Conservation (phyloP, 768 basidiomycete genomes). For the Lentinus brumalis region DNA sequence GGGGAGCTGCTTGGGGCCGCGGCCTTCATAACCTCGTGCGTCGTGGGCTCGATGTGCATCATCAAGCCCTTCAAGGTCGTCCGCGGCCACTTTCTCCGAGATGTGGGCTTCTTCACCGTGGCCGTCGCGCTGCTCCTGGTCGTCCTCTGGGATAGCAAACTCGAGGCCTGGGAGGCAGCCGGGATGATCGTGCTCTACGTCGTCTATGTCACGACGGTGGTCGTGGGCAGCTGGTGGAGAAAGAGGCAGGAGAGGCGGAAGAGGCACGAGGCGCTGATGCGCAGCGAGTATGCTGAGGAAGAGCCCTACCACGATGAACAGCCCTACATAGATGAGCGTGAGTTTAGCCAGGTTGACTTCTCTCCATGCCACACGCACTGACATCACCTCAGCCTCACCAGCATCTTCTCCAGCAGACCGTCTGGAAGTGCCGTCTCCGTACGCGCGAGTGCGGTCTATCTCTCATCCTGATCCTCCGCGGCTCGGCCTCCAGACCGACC, state of each 20-base stretch:
- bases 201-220: conserved; percentile 75
- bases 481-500: conserved; percentile 38
- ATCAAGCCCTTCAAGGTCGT: conserved; percentile 92
- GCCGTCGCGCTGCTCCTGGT: conserved; percentile 76
- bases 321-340: conserved; percentile 68
- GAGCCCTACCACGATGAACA: conserved; percentile 44
- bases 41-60: conserved; percentile 97
- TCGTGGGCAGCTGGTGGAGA: conserved; percentile 78
- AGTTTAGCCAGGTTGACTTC: conserved; percentile 24
- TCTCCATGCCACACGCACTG: not conserved
- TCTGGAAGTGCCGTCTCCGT: conserved; percentile 30
- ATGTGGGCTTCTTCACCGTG: conserved; percentile 91
- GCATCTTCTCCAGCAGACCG: conserved; percentile 24
- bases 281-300: conserved; percentile 62
- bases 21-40: conserved; percentile 93
- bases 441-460: conserved; percentile 38
- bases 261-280: conserved; percentile 50
- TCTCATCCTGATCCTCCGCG: conserved; percentile 42
- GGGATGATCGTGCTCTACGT: conserved; percentile 73
- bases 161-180: conserved; percentile 73
- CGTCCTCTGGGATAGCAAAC: conserved; percentile 75
- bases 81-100: conserved; percentile 81
- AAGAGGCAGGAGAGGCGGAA: conserved; percentile 51
- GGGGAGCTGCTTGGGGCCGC: conserved; percentile 96
- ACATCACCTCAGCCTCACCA: conserved; percentile 1